Base-by-base conservation (phyloP, 179 eudicot species). In the Patellifolia procumbens region DNA sequence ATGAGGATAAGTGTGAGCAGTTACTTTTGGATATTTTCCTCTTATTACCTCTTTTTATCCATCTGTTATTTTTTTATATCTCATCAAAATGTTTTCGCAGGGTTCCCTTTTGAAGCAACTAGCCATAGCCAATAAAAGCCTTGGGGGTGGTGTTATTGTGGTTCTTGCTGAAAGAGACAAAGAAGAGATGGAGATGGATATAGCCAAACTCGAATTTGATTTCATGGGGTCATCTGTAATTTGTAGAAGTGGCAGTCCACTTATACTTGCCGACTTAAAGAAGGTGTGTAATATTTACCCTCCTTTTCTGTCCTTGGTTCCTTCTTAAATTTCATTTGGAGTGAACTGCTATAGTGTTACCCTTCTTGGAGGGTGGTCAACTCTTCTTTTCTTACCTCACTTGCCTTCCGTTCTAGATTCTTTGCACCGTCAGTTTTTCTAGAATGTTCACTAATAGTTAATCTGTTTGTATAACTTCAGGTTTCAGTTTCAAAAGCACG, bases 231-330 rank as follows among this genome's bases (percentile, higher is more conserved):
- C 98, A 58, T 89, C 90, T 63, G 96, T 94, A 59, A 90, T 94
- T 78, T 94, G 98, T 76, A 86, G 98, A 88, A 94, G 98, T 80
- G 98, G 98, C 74, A 92, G 98, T 83, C 96, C 98, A 79, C 97
- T 94, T 73, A 92, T 94, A 87, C 95, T 94, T 75, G 98, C 97
- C 76, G 98, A 94, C 79, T 75, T 94, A 72, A 92, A 94, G 83
- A 94, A 94, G 96, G 98, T 91, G 46, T 69, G 77, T 45, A 39
- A 39, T 46, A 55, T 22, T 22, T 76, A 28, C n/a, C n/a, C n/a
- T 37, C 31, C 15, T 39, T 28, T 10, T 19, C 22, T 20, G 7
- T 26, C 9, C 12, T 64, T 24, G 19, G 32, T 64, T n/a, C 29
- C 34, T 70, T 69, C 24, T 22, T 42, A 49, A 60, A 28, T 63